phyloP scores from a whole-genome alignment of 306 rosid species.

The Myrica gale region DNA sequence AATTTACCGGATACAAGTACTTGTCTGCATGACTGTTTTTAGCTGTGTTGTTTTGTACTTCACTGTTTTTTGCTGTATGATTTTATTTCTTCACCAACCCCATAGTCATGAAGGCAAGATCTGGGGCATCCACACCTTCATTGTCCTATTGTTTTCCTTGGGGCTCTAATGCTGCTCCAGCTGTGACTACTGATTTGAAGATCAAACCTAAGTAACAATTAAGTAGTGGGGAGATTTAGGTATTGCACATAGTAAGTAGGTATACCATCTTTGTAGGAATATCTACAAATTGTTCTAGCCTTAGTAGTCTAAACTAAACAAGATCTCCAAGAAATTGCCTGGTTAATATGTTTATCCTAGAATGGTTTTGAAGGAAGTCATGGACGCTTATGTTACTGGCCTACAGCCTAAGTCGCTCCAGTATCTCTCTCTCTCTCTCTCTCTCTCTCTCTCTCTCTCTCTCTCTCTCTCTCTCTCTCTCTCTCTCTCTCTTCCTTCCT shows the following conservation, averaged over 20 bases:
- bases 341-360: neutral
- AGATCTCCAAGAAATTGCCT: neutral
- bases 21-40: neutral
- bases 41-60: neutral
- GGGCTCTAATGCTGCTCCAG: neutral
- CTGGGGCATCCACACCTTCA: neutral
- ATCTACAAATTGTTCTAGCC: neutral
- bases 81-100: neutral
- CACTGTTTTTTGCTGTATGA: neutral
- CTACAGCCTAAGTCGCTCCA: neutral
- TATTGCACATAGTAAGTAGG: neutral
- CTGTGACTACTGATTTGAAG: slow-evolving; percentile 1
- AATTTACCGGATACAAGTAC: neutral
- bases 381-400: neutral
- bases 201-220: neutral
- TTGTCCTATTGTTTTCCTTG: neutral
- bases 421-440: neutral
- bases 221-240: neutral
- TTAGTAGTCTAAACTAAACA: too few species aligned
- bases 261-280: neutral
- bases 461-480: neutral
- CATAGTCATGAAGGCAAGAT: neutral
- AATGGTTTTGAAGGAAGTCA: neutral
- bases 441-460: neutral
- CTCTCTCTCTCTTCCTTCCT: neutral